Base-by-base conservation (phyloP, 1,284 basidiomycete species). In the Heterobasidion irregulare region DNA sequence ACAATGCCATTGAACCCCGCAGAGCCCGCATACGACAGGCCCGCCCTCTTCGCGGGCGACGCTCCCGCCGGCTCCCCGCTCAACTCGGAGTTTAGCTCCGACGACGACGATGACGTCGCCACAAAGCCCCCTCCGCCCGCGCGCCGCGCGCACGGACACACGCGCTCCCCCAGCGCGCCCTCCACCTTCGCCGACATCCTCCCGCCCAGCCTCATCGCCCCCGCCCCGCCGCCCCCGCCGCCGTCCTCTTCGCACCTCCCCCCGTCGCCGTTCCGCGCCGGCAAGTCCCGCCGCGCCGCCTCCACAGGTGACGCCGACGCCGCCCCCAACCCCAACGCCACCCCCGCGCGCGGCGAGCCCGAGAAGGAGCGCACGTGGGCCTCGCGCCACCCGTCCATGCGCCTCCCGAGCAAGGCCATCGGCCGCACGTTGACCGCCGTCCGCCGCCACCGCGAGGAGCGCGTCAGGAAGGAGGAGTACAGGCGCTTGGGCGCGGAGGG, bases 141-240 rank as follows among this genome's bases (percentile, higher is more conserved):
- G 26, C 26, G 26, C 26, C 26, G 26, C 26, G 26, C 26, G 26
- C 26, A 26, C 9, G 46, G 46, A 10, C 46, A 47, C 46, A 47
- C 26, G 9, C 46, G 49, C 32, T 32, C 33, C 16, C 1, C 18
- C 56, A 13, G 8, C 15, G 15, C 16, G 15, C 58, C 35, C n/a
- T 52, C 53, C 8, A 59, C 63, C 2, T 65, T 65, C 55, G 54
- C 53, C 6, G 64, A 64, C 43, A 45, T 65, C 33, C 49, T 65
- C 2, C 59, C 62, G 2, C 9, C 63, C 4, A 50, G 59, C 32
- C 53, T 57, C 38, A 62, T 65, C 10, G 49, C 53, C 35, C 12
- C 57, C 6, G 60, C 60, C 6, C 41, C 59, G 12, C 51, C 58
- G 26, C 32, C 38, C n/a, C 38, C 38, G 38, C n/a, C n/a, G 12